Evolutionary conservation across 2,329 filamentous ascomycete species (phyloP).

Genomic region (Chrysosporium queenslandicum): DNA sequence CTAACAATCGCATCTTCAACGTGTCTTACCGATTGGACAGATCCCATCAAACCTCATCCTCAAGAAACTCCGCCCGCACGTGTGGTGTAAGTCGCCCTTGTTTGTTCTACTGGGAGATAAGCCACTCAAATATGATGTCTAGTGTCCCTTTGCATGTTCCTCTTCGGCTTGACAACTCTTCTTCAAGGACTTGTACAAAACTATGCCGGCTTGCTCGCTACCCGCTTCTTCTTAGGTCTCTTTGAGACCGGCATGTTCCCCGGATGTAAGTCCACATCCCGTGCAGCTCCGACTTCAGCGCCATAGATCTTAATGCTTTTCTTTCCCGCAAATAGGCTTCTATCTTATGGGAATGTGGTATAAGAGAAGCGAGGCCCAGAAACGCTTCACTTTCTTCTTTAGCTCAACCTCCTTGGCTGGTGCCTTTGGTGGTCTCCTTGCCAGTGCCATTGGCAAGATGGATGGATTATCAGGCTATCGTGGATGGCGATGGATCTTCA

Average conservation of each 20-base stretch:
- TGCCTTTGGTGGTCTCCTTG: constrained; percentile 53
- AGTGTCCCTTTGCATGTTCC: constrained; percentile 71
- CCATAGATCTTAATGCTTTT: not conserved
- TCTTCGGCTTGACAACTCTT: constrained; percentile 66
- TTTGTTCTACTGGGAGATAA: not conserved
- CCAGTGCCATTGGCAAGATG: constrained; percentile 52
- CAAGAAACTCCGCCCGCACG: constrained; percentile 55
- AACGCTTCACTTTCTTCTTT: constrained; percentile 91
- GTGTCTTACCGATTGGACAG: constrained; percentile 33
- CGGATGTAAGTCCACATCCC: constrained; percentile 43
- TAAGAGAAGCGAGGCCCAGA: constrained; percentile 73
- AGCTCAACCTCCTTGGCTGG: constrained; percentile 54
- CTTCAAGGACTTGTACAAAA: constrained; percentile 68
- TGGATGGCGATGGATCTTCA: constrained; percentile 44
- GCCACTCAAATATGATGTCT: constrained; percentile 2
- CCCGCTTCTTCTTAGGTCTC: constrained; percentile 75
- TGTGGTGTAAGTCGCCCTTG: constrained; percentile 47
- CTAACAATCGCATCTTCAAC: not conserved
- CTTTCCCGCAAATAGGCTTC: constrained; percentile 26
- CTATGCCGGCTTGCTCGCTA: constrained; percentile 66
- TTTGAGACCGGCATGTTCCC: constrained; percentile 64
- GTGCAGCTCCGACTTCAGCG: not conserved
- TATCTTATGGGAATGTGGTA: constrained; percentile 77
- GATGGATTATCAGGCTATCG: constrained; percentile 47
- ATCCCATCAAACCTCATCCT: constrained; percentile 65